A percentile compares a stretch with the other conserved stretches of the same genome.
Conservation (phyloP, 2,329 filamentous ascomycete species). For the Fusarium hostae region DNA sequence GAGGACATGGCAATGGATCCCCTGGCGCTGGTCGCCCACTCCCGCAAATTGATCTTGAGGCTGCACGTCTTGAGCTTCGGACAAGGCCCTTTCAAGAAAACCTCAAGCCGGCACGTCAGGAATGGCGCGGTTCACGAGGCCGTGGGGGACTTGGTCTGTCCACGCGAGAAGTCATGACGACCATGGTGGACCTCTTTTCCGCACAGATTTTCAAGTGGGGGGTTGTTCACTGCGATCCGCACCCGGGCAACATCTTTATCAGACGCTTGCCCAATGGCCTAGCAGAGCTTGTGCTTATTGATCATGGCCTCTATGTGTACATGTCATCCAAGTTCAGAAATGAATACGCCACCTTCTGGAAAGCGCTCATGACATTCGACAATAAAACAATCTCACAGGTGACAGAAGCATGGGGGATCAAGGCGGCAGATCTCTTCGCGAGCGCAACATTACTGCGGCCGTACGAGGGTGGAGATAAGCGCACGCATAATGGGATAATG, state of each 20-base stretch:
- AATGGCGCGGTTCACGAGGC: slow-evolving; percentile 78
- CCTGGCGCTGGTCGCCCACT: slow-evolving; percentile 79
- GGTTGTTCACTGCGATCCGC: slow-evolving; percentile 93
- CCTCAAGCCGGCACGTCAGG: slow-evolving; percentile 82
- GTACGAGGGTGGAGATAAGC: slow-evolving; percentile 84
- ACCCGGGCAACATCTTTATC: slow-evolving; percentile 97
- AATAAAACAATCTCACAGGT: slow-evolving; percentile 80
- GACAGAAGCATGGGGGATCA: slow-evolving; percentile 85
- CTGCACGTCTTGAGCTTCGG: slow-evolving; percentile 58
- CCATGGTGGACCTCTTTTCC: slow-evolving; percentile 96
- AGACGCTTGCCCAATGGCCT: slow-evolving; percentile 84
- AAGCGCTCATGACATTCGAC: slow-evolving; percentile 91
- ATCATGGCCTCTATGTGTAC: slow-evolving; percentile 95
- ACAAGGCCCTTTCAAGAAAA: slow-evolving; percentile 65
- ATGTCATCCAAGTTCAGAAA: slow-evolving; percentile 86
- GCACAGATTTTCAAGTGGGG: slow-evolving; percentile 99
- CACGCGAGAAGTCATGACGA: slow-evolving; percentile 90
- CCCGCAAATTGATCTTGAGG: slow-evolving; percentile 59
- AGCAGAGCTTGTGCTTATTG: slow-evolving; percentile 92
- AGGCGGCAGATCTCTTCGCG: slow-evolving; percentile 89
- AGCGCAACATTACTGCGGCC: slow-evolving; percentile 89
- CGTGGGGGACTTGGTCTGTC: slow-evolving; percentile 86
- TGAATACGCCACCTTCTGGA: slow-evolving; percentile 93
- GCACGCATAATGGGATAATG: slow-evolving; percentile 72
- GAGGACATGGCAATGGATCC: slow-evolving; percentile 79